Evolutionary conservation across 1,284 basidiomycete species (phyloP), one percentile per base, ranked within the genome.

Genomic region (Cutaneotrichosporon cutaneum): DNA sequence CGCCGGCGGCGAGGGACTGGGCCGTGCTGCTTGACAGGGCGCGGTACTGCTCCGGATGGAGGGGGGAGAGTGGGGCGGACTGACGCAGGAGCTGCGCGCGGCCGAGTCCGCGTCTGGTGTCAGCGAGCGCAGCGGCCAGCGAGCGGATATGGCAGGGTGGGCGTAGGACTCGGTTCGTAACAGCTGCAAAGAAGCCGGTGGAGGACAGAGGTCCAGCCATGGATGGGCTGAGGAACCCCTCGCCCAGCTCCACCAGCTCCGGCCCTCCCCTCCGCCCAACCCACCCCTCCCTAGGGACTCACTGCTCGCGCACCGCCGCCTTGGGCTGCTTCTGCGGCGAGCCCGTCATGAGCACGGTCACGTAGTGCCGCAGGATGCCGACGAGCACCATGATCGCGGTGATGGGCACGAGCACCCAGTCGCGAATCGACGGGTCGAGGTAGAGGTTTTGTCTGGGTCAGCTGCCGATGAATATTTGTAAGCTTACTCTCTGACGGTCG

Each of bases 371-470:
- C 32, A 99, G 82, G 55, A 99, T 84, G 32, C 96, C 96, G 55
- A 98, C 94, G 44, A 99, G 83, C 67, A 91, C 91, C 94, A 99
- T 98, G 79, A 99, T 94, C 67, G 97, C 82, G 51, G 94, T 95
- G 79, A 99, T 96, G 61, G 96, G 96, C 77, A 99, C 90, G 62
- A 99, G 81, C 50, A 99, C 84, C 84, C 83, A 84, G 70, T 83
- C 80, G 90, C 93, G 86, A 77, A 96, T 95, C 79, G 93, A 90
- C 53, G 92, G 92, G 82, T 94, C 92, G 59, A 95, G 87, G 78
- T 91, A 94, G 66, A 94, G 82, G 44, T 79, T 72, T 62, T 78
- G 75, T 58, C 77, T 64, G 48, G 2, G 52, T 59, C 50, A 65
- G 63, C 54, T 14, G 7, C 9, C 39, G 0, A 30, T 2, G 13